These are phyloP conservation scores for Ephemerocybe angulata DNA, from an alignment of 768 basidiomycete species.

Conservation along the genomic window DNA sequence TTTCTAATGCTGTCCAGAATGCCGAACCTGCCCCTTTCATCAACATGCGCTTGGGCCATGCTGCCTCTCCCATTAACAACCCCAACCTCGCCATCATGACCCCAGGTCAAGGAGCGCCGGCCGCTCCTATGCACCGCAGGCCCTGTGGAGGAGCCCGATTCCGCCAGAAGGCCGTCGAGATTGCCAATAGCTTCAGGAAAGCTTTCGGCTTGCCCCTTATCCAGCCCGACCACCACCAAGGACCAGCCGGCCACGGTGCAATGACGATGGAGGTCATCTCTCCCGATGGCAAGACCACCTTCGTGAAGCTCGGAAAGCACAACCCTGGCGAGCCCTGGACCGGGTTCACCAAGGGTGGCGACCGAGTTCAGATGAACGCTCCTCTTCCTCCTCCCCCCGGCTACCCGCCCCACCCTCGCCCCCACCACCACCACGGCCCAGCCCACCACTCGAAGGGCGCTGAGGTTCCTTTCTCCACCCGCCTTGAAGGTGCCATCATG, in stretches of 20 bases:
- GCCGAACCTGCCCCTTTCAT: conserved; percentile 5
- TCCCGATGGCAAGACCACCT: too few relatives aligned
- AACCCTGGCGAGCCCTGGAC: too few relatives aligned
- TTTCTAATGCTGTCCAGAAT: conserved; percentile 17
- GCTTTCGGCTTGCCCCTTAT: conserved; percentile 53
- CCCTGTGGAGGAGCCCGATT: conserved; percentile 16
- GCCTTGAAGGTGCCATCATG: conserved; percentile 64
- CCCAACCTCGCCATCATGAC: neutral
- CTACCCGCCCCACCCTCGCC: conserved; percentile 22
- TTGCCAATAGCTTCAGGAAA: conserved; percentile 54
- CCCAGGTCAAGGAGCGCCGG: conserved; percentile 7
- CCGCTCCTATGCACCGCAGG: conserved; percentile 10
- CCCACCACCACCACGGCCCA: conserved; percentile 18
- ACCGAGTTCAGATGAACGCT: neutral
- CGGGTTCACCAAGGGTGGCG: neutral
- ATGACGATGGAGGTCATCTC: conserved; percentile 21
- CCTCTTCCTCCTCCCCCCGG: conserved; percentile 9
- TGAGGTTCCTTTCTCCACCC: conserved; percentile 40
- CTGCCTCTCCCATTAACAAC: conserved; percentile 11
- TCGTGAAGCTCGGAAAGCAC: too few relatives aligned
- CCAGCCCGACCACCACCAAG: conserved; percentile 21
- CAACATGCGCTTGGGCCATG: conserved; percentile 21
- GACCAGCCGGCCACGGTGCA: conserved; percentile 1
- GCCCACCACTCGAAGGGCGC: conserved; percentile 27
- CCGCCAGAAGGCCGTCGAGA: conserved; percentile 43